Evolutionary conservation across 345 rosid genomes (phyloP), one percentile per base, ranked within the genome.

Genomic region (Arabis hirsuta): DNA sequence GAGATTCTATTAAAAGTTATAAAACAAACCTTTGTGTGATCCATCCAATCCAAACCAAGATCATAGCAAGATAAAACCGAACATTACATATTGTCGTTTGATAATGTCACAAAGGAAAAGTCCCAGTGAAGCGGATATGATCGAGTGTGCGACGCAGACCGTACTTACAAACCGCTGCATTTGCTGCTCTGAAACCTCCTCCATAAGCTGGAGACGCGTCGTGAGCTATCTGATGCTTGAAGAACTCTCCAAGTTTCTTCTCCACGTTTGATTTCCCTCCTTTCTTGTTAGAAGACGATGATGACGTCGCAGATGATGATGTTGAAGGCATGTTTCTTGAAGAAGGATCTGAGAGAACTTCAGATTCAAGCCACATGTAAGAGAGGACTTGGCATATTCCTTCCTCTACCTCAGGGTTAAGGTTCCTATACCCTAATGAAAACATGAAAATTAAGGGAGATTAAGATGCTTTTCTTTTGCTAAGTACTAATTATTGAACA

Each of bases 311-410:
- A 2, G 98, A 80, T 34, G 96, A 66, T 10, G 91, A 77, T 26
- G 94, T 83, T 3, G 90, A 84, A 36, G 96, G 73, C 69, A 77
- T 58, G 79, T 67, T 76, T 73, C 76, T 81, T 38, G 81, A 75
- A 20, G 47, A 78, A 41, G 97, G 88, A 60, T 73, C 81, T 27
- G 81, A 67, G 69, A 89, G 62, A 46, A 94, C 98, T 81, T 94
- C 98, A 24, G 99, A 78, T 62, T 94, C 99, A 9, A 94, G 96
- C 99, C 97, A 94, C 96, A 94, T 87, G 77, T 88, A 64, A 3
- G 99, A 91, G 65, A 95, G 84, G 53, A 85, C 84, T 77, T 95
- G 99, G 76, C 99, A 95, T 70, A 95, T 88, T 29, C 99, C 99
- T 89, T 91, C 96, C 85, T 91, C 99, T 26, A 91, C 96, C 77